phyloP scores from a whole-genome alignment of 2,329 filamentous ascomycete species.

The Amesomyces nigricolor region DNA sequence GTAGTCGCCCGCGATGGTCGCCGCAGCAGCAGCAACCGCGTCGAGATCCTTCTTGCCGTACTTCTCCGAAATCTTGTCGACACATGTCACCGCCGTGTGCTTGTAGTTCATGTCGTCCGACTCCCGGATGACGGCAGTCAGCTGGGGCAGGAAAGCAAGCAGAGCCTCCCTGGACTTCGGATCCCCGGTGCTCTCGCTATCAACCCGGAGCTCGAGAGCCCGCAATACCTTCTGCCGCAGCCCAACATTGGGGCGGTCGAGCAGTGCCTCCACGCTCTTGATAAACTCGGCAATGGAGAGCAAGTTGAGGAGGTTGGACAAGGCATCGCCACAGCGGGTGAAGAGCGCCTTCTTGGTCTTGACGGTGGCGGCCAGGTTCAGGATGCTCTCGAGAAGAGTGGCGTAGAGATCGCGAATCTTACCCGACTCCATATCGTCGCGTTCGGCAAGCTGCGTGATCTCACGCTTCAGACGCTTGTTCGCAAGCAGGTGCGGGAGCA shows the following conservation, averaged over 20 bases:
- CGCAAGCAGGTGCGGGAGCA: slow-evolving; percentile 53
- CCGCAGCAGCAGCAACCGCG: slow-evolving; percentile 67
- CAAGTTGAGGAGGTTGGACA: slow-evolving; percentile 76
- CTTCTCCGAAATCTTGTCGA: slow-evolving; percentile 89
- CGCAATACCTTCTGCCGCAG: slow-evolving; percentile 74
- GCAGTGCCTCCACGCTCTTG: slow-evolving; percentile 75
- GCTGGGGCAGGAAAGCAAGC: slow-evolving; percentile 70
- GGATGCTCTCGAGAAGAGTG: slow-evolving; percentile 58
- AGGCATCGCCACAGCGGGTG: slow-evolving; percentile 58
- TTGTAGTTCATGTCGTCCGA: slow-evolving; percentile 70
- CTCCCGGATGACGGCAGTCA: slow-evolving; percentile 70
- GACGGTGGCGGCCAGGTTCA: slow-evolving; percentile 60
- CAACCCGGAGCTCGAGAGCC: slow-evolving; percentile 74
- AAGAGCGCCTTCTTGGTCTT: slow-evolving; percentile 52
- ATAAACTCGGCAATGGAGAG: slow-evolving; percentile 85
- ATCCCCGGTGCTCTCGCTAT: slow-evolving; percentile 65
- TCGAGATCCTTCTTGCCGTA: slow-evolving; percentile 89
- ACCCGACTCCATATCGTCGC: slow-evolving; percentile 60
- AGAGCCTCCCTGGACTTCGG: slow-evolving; percentile 62
- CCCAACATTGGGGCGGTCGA: slow-evolving; percentile 68
- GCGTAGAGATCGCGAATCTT: slow-evolving; percentile 65
- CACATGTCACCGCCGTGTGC: slow-evolving; percentile 79
- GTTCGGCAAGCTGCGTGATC: slow-evolving; percentile 51
- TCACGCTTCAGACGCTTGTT: slow-evolving; percentile 53
- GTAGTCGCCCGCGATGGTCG: slow-evolving; percentile 67